These are phyloP conservation scores for Cladosporium sp. DNA, from an alignment of 2,329 filamentous ascomycete genomes.

Conservation along the genomic window DNA sequence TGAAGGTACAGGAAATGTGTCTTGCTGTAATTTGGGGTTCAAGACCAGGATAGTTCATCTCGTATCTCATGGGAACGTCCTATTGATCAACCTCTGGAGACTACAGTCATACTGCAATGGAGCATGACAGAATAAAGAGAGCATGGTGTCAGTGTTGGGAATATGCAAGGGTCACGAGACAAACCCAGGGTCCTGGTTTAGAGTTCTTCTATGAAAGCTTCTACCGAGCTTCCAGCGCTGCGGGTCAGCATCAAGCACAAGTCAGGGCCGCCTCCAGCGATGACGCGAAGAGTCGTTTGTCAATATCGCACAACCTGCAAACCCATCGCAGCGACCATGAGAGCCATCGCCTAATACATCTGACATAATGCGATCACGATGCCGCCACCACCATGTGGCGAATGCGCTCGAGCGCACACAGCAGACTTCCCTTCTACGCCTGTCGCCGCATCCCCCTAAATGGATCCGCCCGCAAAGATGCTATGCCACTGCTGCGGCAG, in stretches of 20 bases:
- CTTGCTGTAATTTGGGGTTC: too few relatives aligned
- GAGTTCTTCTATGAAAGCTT: background rate
- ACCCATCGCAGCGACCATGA: background rate
- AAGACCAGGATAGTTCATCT: too few relatives aligned
- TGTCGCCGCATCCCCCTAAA: constrained; percentile 26
- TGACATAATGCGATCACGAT: constrained; percentile 30
- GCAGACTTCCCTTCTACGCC: constrained; percentile 33
- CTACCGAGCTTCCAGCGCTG: background rate
- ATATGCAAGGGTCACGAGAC: too few relatives aligned
- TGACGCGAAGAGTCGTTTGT: background rate
- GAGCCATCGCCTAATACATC: background rate
- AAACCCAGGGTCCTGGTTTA: background rate
- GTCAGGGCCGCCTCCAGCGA: background rate
- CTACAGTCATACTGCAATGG: background rate
- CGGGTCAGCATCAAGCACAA: background rate
- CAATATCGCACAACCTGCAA: background rate
- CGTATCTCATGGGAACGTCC: too few relatives aligned
- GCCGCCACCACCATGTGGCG: constrained; percentile 28
- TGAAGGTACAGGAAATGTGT: too few relatives aligned
- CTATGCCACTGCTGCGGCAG: constrained; percentile 21
- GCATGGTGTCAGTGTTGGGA: background rate
- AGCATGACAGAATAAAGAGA: too few relatives aligned
- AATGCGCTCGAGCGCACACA: constrained; percentile 32
- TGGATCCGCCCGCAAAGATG: constrained; percentile 24
- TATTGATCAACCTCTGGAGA: too few relatives aligned